These are phyloP conservation scores for Pyrus betulifolia DNA, from an alignment of 306 rosid genomes.

Conservation along the genomic window DNA sequence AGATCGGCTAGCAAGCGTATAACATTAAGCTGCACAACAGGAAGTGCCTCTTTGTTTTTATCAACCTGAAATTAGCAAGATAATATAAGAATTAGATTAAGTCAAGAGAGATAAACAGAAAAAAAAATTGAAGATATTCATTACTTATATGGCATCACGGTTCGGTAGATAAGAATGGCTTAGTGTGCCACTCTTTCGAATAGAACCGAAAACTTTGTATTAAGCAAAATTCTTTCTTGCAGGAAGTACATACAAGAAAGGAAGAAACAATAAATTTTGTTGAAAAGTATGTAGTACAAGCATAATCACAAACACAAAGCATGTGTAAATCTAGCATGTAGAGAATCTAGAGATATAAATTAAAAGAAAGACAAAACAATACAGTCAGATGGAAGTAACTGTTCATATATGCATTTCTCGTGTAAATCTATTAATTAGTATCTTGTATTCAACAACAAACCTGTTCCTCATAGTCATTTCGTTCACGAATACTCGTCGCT, in stretches of 20 bases:
- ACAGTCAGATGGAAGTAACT: neutral
- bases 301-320: neutral
- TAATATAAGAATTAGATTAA: conserved; percentile 11
- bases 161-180: neutral
- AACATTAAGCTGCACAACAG: conserved; percentile 80
- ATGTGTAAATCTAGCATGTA: neutral
- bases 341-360: neutral
- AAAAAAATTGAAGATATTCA: neutral
- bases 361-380: neutral
- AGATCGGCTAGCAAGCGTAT: conserved; percentile 78
- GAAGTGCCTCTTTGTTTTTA: conserved; percentile 75
- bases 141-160: neutral
- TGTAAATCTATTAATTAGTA: conserved; percentile 4
- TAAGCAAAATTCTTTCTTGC: neutral
- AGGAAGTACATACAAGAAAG: neutral
- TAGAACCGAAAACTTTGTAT: neutral
- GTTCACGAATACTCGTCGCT: conserved; percentile 92
- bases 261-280: neutral
- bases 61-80: conserved; percentile 56
- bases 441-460: conserved; percentile 31
- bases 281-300: neutral
- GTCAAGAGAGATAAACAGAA: neutral
- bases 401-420: neutral
- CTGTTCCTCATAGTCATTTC: conserved; percentile 87
- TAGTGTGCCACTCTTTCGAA: neutral